Evolutionary conservation across 176 grass and related monocot genomes (phyloP).

Genomic region (Lolium perenne): DNA sequence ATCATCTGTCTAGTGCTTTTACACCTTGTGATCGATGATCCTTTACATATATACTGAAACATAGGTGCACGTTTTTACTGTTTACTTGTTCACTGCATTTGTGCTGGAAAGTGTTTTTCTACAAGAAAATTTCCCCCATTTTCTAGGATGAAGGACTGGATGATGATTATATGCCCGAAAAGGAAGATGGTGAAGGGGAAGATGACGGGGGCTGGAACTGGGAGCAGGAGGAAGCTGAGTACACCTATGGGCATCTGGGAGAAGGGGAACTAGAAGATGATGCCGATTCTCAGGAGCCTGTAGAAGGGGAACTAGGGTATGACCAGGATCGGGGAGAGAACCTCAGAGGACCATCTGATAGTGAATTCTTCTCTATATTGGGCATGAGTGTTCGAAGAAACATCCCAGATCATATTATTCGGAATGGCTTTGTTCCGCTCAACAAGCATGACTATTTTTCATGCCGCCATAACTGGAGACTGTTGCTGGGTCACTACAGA

Average conservation of each 20-base stretch:
- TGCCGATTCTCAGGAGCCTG: background rate
- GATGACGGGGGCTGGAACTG: background rate
- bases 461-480: background rate
- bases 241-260: background rate
- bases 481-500: constrained; percentile 1
- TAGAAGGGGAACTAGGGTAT: background rate
- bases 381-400: background rate
- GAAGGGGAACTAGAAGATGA: background rate
- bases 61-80: background rate
- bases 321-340: background rate
- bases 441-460: background rate
- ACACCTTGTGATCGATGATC: background rate
- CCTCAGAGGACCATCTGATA: background rate
- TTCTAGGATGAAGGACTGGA: background rate
- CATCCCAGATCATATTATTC: background rate
- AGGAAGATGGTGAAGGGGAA: no score
- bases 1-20: background rate
- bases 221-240: background rate
- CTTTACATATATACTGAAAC: background rate
- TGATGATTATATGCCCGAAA: background rate
- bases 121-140: no score
- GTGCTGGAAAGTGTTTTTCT: no score
- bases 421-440: background rate
- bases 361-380: background rate
- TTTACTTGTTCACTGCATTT: background rate